These are phyloP conservation scores for Lodderomyces elongisporus DNA, from an alignment of 1,139 yeast genomes.

Conservation along the genomic window DNA sequence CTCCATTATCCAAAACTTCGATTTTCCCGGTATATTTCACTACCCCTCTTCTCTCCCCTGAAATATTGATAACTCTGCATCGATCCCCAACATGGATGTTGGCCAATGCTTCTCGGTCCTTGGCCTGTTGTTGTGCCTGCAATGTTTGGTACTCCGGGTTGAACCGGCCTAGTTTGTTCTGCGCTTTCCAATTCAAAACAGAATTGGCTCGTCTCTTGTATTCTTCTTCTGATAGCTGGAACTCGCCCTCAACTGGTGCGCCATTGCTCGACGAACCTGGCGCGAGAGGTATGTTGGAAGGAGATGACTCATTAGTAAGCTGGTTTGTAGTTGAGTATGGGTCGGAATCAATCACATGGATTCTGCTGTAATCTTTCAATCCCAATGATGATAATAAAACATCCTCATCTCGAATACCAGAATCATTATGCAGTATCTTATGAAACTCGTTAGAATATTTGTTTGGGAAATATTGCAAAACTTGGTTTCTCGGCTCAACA, in stretches of 20 bases:
- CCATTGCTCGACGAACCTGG: neutral
- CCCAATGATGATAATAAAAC: constrained; percentile 18
- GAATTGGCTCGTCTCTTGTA: constrained; percentile 59
- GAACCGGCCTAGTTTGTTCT: constrained; percentile 65
- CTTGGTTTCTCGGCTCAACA: constrained; percentile 58
- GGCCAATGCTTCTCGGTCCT: constrained; percentile 16
- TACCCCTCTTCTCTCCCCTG: constrained; percentile 61
- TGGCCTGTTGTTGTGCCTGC: constrained; percentile 14
- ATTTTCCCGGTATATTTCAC: constrained; percentile 67
- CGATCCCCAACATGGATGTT: constrained; percentile 29
- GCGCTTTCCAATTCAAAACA: constrained; percentile 72
- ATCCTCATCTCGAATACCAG: constrained; percentile 14
- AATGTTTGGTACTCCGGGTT: constrained; percentile 46
- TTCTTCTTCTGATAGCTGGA: constrained; percentile 58
- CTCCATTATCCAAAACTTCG: constrained; percentile 47
- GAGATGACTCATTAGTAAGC: constrained; percentile 12
- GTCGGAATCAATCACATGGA: constrained; percentile 53
- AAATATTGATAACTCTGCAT: constrained; percentile 39
- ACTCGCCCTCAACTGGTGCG: constrained; percentile 26
- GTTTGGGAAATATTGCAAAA: constrained; percentile 44
- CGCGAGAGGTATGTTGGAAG: constrained; percentile 11
- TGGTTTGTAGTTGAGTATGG: constrained; percentile 44
- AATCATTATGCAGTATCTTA: constrained; percentile 17
- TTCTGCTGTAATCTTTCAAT: constrained; percentile 35
- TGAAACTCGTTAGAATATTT: constrained; percentile 34